Evolutionary conservation across 2,329 filamentous ascomycete species (phyloP).

Genomic region (Scedosporium boydii): DNA sequence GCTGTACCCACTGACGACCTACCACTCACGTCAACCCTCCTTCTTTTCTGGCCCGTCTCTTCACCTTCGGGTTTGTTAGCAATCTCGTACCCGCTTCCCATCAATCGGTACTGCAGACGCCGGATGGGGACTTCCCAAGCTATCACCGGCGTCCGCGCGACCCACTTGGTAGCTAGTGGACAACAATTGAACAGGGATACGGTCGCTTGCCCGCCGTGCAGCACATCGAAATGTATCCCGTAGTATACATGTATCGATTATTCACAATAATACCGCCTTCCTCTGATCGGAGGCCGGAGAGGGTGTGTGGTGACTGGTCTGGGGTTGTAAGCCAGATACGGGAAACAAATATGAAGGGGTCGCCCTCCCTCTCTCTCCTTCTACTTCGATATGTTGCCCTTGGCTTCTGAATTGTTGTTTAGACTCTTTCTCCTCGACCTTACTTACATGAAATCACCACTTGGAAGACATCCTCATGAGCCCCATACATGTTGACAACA

Average conservation of each 20-base stretch:
- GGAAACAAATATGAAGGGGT: not conserved
- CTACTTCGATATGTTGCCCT: not conserved
- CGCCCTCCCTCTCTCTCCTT: not conserved
- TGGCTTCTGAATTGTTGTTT: not conserved
- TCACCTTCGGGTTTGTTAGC: not conserved
- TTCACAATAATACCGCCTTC: not conserved
- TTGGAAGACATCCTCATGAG: not conserved
- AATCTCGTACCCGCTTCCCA: not conserved
- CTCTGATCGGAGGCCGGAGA: not conserved
- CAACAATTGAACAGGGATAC: not conserved
- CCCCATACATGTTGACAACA: conserved; percentile 17
- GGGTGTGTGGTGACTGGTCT: not conserved
- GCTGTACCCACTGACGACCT: not conserved
- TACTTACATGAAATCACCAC: not conserved
- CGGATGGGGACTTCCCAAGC: not conserved
- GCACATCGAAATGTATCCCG: not conserved
- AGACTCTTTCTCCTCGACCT: not conserved
- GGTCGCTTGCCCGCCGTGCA: not conserved
- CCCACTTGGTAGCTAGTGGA: not conserved
- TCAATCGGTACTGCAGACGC: not conserved
- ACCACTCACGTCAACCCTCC: not conserved
- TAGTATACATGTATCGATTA: not conserved
- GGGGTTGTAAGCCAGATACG: not conserved
- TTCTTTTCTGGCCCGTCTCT: not conserved
- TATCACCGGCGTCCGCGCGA: not conserved